Base-by-base conservation (phyloP, 768 basidiomycete species). In the Chalciporus piperatus region DNA sequence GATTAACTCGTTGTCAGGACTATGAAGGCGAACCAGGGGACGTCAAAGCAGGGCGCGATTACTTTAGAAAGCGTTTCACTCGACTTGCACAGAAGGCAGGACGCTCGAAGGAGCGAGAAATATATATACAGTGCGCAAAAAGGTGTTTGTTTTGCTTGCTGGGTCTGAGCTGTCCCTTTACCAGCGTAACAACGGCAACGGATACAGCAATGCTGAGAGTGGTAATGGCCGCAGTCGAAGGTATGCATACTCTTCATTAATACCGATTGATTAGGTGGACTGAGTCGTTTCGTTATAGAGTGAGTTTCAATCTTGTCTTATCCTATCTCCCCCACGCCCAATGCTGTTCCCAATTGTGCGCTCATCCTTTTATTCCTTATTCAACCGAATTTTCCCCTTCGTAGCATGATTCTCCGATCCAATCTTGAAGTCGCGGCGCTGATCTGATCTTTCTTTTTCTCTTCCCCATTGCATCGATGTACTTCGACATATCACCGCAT, bases 171-270 rank as follows among this genome's bases (percentile, higher is more conserved):
- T 32, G 7, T 50, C 32, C 40, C 46, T 47, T 44, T 40, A 32
- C 9, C 28, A 92, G 92, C 70, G 84, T 86, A 53, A 95, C 93
- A 40, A 95, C 85, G 38, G 92, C 93, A 30, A 92, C 92, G 19
- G 92, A 95, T 73, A 94, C 92, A 1, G 89, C 81, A 17, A 79
- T 93, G 77, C 71, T 95, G 45, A 77, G 88, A 60, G 90, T 95
- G 17, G 90, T 98, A 14, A 96, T 96, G 94, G 89, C 90, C 56
- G 93, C 94, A 54, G 92, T 94, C 45, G 89, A 93, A 93, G 92
- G 91, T 91, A 56, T 60, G 83, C 76, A 49, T 44, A 33, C n/a
- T 37, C 9, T 35, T 41, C 53, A 22, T 11, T 22, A 20, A 23
- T 2, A 13, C 6, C 6, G 40, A 10, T 33, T 3, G 43, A 56